Evolutionary conservation across 768 basidiomycete genomes (phyloP).

Genomic region (Lentinula edodes): DNA sequence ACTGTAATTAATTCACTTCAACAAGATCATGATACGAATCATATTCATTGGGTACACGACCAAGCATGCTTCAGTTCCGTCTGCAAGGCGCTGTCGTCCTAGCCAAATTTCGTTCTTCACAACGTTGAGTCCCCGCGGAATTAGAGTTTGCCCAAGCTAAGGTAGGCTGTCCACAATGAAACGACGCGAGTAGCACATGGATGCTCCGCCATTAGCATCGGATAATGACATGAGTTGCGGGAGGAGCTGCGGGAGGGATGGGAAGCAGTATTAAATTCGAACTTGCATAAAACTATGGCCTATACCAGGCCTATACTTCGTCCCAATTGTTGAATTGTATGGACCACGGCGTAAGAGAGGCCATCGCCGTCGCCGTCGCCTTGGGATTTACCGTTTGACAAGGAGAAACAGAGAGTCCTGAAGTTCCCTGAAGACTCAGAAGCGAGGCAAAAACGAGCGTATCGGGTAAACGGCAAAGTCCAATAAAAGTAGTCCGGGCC

Average conservation of each 20-base stretch:
- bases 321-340: neutral
- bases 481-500: neutral
- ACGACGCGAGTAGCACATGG: neutral
- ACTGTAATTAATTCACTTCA: neutral
- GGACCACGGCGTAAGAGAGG: neutral
- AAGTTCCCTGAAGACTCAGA: too few relatives aligned
- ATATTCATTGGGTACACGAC: neutral
- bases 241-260: neutral
- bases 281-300: too few relatives aligned
- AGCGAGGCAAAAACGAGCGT: neutral
- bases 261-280: neutral
- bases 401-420: neutral
- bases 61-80: neutral
- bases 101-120: neutral
- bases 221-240: neutral
- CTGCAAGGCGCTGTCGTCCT: neutral
- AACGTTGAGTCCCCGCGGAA: neutral
- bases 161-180: neutral
- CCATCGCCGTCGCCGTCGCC: neutral
- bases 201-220: neutral
- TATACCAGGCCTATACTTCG: too few relatives aligned
- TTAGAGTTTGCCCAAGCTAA: neutral
- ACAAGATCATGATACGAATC: neutral
- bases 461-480: neutral
- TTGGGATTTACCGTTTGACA: neutral